Base-by-base conservation (phyloP, 495 filamentous ascomycete genomes). In the Aspergillus affinis region DNA sequence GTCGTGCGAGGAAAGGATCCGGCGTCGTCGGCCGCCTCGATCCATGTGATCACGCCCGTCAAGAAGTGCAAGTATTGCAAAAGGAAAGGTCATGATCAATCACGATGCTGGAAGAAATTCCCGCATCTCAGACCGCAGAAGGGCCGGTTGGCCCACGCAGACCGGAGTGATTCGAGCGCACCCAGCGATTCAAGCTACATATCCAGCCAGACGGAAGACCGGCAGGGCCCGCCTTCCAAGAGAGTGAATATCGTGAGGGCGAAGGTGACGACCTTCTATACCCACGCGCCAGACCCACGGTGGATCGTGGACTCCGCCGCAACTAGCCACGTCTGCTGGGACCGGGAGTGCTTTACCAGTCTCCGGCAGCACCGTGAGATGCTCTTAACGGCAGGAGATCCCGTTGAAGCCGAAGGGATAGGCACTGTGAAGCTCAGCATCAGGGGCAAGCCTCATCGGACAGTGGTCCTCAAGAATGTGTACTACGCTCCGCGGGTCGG, bases 261-360 rank as follows among this genome's bases (percentile, higher is more conserved):
- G 19, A 50, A 50, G 48, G 19, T 50, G 19, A 62, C 49, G 54
- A 62, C 60, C 49, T 47, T 57, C 26, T 62, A 57, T 59, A 63
- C 56, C 56, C 56, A 63, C 61, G 56, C 51, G 55, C 61, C 52
- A 53, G 32, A 47, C 50, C 57, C 29, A 48, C 57, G 57, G 61
- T 63, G 61, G 61, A 63, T 63, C 46, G 30, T 60, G 36, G 61
- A 64, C 61, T 64, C 61, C 20, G 58, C 59, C 55, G 46, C 55
- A 54, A 61, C 62, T 44, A 61, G 62, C 58, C 62, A 61, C 58
- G 55, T 61, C 51, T 61, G 46, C 58, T 61, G 58, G 58, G 50
- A 61, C 51, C 49, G 51, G 51, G 55, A 48, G 45, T 58, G 58
- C 48, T 65, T 65, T 55, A 61, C 49, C 50, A 65, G 50, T 49